A percentile compares a stretch with the other conserved stretches of the same genome.
Conservation (phyloP, 2,329 filamentous ascomycete genomes). For the Ophiostoma ips region DNA sequence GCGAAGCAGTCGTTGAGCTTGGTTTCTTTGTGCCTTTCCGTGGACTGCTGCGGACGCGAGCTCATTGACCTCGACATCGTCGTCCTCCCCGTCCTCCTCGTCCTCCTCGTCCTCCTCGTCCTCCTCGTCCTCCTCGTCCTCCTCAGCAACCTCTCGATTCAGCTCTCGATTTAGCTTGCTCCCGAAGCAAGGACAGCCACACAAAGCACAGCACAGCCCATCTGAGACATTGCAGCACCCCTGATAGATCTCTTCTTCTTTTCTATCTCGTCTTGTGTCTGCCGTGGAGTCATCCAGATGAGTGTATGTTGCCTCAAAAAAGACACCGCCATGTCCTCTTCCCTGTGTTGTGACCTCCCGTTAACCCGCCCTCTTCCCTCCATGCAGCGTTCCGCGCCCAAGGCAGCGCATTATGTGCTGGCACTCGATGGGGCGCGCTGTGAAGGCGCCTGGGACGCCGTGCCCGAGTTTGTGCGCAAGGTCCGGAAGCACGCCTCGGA, state of each 20-base stretch:
- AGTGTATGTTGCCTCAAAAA: slow-evolving; percentile 2
- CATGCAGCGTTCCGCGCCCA: slow-evolving; percentile 23
- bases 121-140: background rate
- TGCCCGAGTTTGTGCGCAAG: slow-evolving; percentile 84
- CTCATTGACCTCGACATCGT: background rate
- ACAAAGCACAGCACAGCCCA: background rate
- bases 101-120: too few relatives aligned
- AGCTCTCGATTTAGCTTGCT: slow-evolving; percentile 1
- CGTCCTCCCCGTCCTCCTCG: too few relatives aligned
- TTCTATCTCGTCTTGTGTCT: background rate
- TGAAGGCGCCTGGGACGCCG: slow-evolving; percentile 71
- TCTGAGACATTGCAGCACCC: background rate
- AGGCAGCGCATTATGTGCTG: slow-evolving; percentile 69
- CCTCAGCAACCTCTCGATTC: background rate
- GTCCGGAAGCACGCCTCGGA: slow-evolving; percentile 85
- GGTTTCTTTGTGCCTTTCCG: background rate
- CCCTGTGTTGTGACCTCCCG: background rate
- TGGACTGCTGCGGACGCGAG: background rate
- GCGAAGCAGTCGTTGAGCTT: background rate
- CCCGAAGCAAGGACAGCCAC: background rate
- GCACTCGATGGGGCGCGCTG: slow-evolving; percentile 78
- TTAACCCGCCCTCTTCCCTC: background rate
- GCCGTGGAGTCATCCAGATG: slow-evolving; percentile 3
- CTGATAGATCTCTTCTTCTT: background rate
- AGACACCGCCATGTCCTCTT: background rate